Base-by-base conservation (phyloP, 352 stramenopile species). In the Elongisporangium anandrum region DNA sequence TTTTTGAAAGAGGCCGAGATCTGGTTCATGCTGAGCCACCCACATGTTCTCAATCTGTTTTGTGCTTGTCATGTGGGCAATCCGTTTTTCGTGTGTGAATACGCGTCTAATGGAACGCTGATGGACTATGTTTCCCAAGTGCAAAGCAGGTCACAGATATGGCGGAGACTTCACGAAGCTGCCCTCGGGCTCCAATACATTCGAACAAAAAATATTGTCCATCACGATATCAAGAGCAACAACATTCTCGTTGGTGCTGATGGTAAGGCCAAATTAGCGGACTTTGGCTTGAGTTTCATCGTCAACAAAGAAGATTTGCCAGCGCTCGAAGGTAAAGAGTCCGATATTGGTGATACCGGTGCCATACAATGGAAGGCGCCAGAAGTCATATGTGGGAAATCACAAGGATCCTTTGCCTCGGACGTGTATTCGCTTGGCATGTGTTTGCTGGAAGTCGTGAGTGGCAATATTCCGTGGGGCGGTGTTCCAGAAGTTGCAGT, bases 221-320 rank as follows among this genome's bases (percentile, higher is more conserved):
- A 95, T 60, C 75, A 86, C 26, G 86, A 95, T 58, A 66, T 95
- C 20, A 95, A 95, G 65, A 79, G 79, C 54, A 84, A 69, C 48
- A 95, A 95, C 67, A 55, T 96, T 24, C 71, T 95, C 12, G 59
- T 94, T 15, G 76, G 81, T 45, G 57, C 65, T 52, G 50, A 72
- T 24, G 34, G 59, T 15, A 60, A 56, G 16, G 53, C 65, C 21
- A 69, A 72, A 57, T 29, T 75, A 9, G 61, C 57, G 34, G 68
- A 75, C 54, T 75, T 75, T 60, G 68, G 68, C n/a, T n/a, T n/a
- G n/a, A n/a, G n/a, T n/a, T n/a, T n/a, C n/a, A n/a, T n/a, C n/a
- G n/a, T n/a, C n/a, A n/a, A n/a, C n/a, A n/a, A n/a, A n/a, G n/a
- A n/a, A n/a, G n/a, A n/a, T n/a, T n/a, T n/a, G n/a, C n/a, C n/a